These are phyloP conservation scores for Penicillium sp. DNA, from an alignment of 2,329 filamentous ascomycete genomes.

Conservation along the genomic window DNA sequence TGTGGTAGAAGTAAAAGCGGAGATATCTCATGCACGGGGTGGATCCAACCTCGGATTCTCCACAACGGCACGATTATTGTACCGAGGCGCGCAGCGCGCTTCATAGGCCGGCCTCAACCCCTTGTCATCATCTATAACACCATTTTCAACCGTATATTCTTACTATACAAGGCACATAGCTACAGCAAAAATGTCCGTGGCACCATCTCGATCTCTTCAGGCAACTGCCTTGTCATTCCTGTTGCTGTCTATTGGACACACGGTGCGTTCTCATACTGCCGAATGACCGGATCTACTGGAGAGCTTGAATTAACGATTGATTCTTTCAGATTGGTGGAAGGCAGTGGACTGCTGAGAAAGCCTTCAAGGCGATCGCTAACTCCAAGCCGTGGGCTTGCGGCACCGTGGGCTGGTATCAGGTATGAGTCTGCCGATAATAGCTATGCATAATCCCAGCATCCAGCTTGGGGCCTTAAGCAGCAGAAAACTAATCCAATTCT, in stretches of 20 bases:
- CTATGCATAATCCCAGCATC: too few species aligned
- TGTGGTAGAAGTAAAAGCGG: not conserved
- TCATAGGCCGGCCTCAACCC: not conserved
- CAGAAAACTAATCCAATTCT: not conserved
- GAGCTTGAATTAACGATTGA: not conserved
- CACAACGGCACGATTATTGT: slow-evolving; percentile 6
- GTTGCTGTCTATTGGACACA: slow-evolving; percentile 26
- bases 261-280: slow-evolving; percentile 13
- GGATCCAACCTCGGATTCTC: slow-evolving; percentile 1
- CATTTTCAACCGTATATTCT: not conserved
- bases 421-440: slow-evolving; percentile 1
- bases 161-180: not conserved
- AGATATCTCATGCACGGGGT: not conserved
- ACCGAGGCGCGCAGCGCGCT: slow-evolving; percentile 2
- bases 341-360: slow-evolving; percentile 25
- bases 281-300: not conserved
- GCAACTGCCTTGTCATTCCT: slow-evolving; percentile 20
- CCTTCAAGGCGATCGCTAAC: slow-evolving; percentile 24
- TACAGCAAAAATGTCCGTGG: slow-evolving; percentile 2
- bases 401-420: slow-evolving; percentile 45
- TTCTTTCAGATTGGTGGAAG: slow-evolving; percentile 16
- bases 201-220: slow-evolving; percentile 15
- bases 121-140: not conserved
- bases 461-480: too few species aligned
- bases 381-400: slow-evolving; percentile 23